phyloP scores from a whole-genome alignment of 306 rosid species.

The Trifolium pratense region DNA sequence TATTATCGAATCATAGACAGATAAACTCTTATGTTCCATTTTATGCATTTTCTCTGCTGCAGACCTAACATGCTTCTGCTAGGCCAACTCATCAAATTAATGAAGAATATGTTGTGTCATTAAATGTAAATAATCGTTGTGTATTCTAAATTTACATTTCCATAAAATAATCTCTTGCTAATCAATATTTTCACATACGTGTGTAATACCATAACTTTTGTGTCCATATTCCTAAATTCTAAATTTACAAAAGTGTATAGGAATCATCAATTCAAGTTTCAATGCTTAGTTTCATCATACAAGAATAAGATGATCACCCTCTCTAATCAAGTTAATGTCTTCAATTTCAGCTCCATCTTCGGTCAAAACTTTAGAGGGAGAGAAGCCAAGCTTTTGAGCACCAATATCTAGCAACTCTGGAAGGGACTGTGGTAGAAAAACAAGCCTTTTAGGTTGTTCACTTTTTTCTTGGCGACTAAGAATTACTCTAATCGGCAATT shows the following conservation, averaged over 20 bases:
- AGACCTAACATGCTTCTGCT: no score
- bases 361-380: slow-evolving; percentile 52
- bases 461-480: slow-evolving; percentile 58
- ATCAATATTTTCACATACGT: not conserved
- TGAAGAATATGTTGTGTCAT: no score
- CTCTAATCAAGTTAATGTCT: slow-evolving; percentile 61
- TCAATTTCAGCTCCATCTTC: slow-evolving; percentile 68
- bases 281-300: not conserved
- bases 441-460: slow-evolving; percentile 50
- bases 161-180: not conserved
- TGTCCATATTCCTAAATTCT: no score
- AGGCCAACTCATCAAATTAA: no score
- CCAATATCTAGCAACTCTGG: slow-evolving; percentile 58
- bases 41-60: no score
- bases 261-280: not conserved
- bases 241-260: slow-evolving; percentile 9
- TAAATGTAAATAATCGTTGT: no score
- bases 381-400: slow-evolving; percentile 52
- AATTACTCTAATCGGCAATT: slow-evolving; percentile 45
- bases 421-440: slow-evolving; percentile 55
- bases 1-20: no score
- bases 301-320: slow-evolving; percentile 68
- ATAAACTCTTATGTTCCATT: no score
- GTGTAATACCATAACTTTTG: not conserved
- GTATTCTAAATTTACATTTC: no score